These are phyloP conservation scores for Lithohypha guttulata DNA, from an alignment of 2,329 filamentous ascomycete species.

Conservation along the genomic window DNA sequence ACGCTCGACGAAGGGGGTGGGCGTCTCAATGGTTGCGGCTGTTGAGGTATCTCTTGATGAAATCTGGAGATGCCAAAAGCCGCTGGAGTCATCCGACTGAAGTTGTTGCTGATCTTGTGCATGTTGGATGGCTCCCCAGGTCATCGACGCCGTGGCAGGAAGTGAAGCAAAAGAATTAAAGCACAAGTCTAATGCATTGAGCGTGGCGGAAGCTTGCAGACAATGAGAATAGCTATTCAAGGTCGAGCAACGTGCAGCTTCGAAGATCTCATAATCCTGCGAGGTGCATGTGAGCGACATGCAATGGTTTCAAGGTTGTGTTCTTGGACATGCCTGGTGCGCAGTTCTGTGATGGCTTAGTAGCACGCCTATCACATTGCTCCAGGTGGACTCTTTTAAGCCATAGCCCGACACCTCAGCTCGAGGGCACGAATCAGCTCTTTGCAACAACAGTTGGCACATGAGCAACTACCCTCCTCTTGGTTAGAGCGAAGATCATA, in stretches of 20 bases:
- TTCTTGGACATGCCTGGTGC: background rate
- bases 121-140: constrained; percentile 33
- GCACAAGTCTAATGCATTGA: background rate
- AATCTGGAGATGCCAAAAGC: constrained; percentile 53
- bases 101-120: constrained; percentile 61
- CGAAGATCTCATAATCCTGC: constrained; percentile 2
- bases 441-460: too few relatives aligned
- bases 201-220: background rate
- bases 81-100: constrained; percentile 54
- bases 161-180: constrained; percentile 1
- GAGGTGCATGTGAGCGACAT: constrained; percentile 6
- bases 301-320: background rate
- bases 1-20: constrained; percentile 39
- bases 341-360: constrained; percentile 1
- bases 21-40: constrained; percentile 45
- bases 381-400: background rate
- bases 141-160: constrained; percentile 19
- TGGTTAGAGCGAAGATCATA: too few relatives aligned
- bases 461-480: too few relatives aligned
- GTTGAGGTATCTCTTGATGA: constrained; percentile 44
- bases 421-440: background rate
- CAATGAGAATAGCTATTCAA: constrained; percentile 6
- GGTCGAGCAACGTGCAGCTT: constrained; percentile 2
- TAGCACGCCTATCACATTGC: background rate
- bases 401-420: background rate